These are phyloP conservation scores for Lathyrus aphaca DNA, from an alignment of 306 rosid species.

Conservation along the genomic window DNA sequence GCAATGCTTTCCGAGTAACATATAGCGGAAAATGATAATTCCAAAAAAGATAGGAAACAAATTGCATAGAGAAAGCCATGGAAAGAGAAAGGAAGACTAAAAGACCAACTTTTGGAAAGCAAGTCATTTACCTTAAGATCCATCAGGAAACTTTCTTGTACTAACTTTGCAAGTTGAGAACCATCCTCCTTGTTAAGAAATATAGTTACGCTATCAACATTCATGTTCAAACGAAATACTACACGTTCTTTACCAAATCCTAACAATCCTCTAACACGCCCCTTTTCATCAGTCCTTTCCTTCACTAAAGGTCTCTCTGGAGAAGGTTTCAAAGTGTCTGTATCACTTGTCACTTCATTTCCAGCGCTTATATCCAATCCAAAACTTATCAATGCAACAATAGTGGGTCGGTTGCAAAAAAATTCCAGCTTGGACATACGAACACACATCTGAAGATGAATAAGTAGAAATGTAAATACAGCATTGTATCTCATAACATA, in stretches of 20 bases:
- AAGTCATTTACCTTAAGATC: conserved; percentile 76
- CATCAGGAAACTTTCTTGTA: conserved; percentile 84
- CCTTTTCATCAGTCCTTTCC: conserved; percentile 76
- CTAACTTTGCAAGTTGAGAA: conserved; percentile 84
- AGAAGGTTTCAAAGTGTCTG: conserved; percentile 42
- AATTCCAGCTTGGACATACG: conserved; percentile 89
- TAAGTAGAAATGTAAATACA: conserved; percentile 38
- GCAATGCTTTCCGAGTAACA: background rate
- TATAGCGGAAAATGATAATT: conserved; percentile 1
- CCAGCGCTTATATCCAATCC: conserved; percentile 75
- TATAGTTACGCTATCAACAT: conserved; percentile 82
- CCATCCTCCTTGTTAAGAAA: conserved; percentile 96
- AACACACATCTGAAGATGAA: conserved; percentile 75
- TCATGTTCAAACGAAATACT: conserved; percentile 80
- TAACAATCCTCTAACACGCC: conserved; percentile 78
- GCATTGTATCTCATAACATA: conserved; percentile 26
- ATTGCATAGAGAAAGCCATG: background rate
- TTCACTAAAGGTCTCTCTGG: conserved; percentile 50
- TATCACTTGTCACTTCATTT: conserved; percentile 42
- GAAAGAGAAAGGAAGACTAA: conserved; percentile 6
- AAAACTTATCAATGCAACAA: conserved; percentile 83
- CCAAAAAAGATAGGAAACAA: conserved; percentile 17
- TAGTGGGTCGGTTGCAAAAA: conserved; percentile 89
- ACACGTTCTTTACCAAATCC: conserved; percentile 92
- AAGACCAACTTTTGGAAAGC: conserved; percentile 11